Percentiles rank a stretch among this genome's conserved stretches.
Evolutionary conservation across 2,329 filamentous ascomycete species (phyloP).

Genomic region (Delphinella strobiligena): DNA sequence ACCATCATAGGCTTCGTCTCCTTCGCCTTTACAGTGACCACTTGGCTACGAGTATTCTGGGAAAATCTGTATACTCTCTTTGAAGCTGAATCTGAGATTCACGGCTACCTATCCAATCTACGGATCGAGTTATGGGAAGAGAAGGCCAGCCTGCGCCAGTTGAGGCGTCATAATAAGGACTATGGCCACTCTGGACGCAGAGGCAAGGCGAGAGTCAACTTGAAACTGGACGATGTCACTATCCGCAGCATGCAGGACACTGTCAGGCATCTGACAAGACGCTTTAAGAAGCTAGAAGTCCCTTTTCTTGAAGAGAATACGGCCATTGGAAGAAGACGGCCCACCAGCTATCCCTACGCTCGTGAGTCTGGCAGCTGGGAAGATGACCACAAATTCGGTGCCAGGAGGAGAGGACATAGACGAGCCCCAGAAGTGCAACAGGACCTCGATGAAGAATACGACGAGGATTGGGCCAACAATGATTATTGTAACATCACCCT

Average conservation of each 20-base stretch:
- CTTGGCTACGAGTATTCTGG: slow-evolving; percentile 30
- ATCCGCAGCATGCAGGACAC: slow-evolving; percentile 25
- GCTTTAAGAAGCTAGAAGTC: slow-evolving; percentile 25
- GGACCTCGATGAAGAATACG: slow-evolving; percentile 15
- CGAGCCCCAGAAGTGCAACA: slow-evolving; percentile 5
- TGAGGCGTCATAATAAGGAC: slow-evolving; percentile 14
- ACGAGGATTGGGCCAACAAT: slow-evolving; percentile 19
- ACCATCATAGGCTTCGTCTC: slow-evolving; percentile 29
- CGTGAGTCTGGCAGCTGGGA: slow-evolving; percentile 8
- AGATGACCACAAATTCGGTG: neutral
- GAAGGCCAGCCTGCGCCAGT: slow-evolving; percentile 21
- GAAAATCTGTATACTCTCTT: slow-evolving; percentile 25
- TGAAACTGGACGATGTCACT: slow-evolving; percentile 20
- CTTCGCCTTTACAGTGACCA: slow-evolving; percentile 31
- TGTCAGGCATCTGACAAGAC: slow-evolving; percentile 23
- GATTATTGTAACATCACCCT: slow-evolving; percentile 24
- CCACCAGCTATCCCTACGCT: neutral
- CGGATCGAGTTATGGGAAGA: slow-evolving; percentile 31
- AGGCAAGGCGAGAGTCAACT: neutral
- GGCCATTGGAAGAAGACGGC: neutral
- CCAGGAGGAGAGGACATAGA: slow-evolving; percentile 6
- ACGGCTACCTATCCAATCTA: slow-evolving; percentile 27
- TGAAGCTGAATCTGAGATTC: slow-evolving; percentile 26
- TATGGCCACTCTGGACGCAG: slow-evolving; percentile 1
- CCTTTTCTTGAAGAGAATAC: slow-evolving; percentile 22